Evolutionary conservation across 2,329 filamentous ascomycete genomes (phyloP), one percentile per base, ranked within the genome.

Genomic region (Hypocrella siamensis): DNA sequence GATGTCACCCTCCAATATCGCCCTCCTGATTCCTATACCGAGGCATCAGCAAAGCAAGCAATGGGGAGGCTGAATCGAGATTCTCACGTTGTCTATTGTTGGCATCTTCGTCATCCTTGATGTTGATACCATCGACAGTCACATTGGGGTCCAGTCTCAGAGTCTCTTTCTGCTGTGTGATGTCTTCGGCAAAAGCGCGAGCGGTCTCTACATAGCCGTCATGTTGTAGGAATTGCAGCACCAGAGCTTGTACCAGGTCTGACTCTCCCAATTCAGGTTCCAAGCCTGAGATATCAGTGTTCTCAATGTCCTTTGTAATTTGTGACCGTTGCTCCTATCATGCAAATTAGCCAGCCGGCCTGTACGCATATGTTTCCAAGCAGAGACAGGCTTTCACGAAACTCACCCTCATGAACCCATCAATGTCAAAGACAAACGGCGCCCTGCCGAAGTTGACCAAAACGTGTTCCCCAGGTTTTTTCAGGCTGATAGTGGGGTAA

Each of bases 131-230:
- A 45, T 60, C 63, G 38, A 71, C 57, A n/a, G 60, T 53, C 19
- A 62, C 51, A 30, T 54, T 53, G 24, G 69, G 55, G 34, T 73
- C 69, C 27, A 71, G 63, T 38, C 68, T 70, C 34, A 93, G 57
- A 7, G 80, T 75, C 44, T 70, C 61, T 44, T 80, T 78, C 50
- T 93, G 82, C 12, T 68, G 60, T 33, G 72, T 68, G 17, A 93
- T 74, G 47, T 96, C 88, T 43, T 79, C 67, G 4, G 81, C 75
- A 61, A 98, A 96, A 1, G 83, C 84, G 40, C 77, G 73, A 7
- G 86, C 86, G 0, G 88, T 93, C 42, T 94, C 88, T 6, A 94
- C 79, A 43, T 94, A 96, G 36, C 90, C 90, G 46, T 96, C 90
- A 44, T 96, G 88, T 24, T 86, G 81, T 11, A 98, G 61, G 42